phyloP scores from a whole-genome alignment of 768 basidiomycete genomes.

The Crucibulum laeve region DNA sequence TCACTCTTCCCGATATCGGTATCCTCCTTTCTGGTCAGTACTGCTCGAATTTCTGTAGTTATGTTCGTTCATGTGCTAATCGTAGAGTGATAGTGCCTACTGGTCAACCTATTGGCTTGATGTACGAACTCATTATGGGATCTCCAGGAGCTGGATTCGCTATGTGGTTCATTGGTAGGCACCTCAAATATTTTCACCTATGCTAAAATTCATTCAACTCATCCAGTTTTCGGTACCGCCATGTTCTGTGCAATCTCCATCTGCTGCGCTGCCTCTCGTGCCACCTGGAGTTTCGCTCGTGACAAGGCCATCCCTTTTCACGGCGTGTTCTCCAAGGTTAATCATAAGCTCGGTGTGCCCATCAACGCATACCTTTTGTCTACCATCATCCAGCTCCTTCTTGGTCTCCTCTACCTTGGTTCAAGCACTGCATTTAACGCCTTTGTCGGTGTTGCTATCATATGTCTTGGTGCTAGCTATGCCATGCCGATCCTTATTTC shows the following conservation, averaged over 20 bases:
- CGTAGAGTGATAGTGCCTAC: constrained; percentile 35
- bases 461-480: constrained; percentile 60
- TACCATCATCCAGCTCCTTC: constrained; percentile 49
- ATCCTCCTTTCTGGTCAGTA: constrained; percentile 45
- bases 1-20: constrained; percentile 56
- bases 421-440: constrained; percentile 63
- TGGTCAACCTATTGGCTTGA: constrained; percentile 61
- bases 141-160: constrained; percentile 59
- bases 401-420: constrained; percentile 61
- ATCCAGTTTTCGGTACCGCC: constrained; percentile 44
- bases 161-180: constrained; percentile 40
- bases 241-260: constrained; percentile 66
- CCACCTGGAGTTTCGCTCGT: constrained; percentile 68
- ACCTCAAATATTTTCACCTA: constrained; percentile 7
- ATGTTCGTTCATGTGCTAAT: constrained; percentile 1
- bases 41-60: neutral
- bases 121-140: constrained; percentile 61
- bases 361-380: constrained; percentile 59
- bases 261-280: constrained; percentile 61
- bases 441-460: constrained; percentile 61
- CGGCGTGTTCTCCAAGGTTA: constrained; percentile 40
- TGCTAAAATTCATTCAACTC: neutral
- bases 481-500: constrained; percentile 57
- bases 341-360: constrained; percentile 37
- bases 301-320: constrained; percentile 62